Base-by-base conservation (phyloP, 805 yeast species). In the Blastobotrys peoriensis region DNA sequence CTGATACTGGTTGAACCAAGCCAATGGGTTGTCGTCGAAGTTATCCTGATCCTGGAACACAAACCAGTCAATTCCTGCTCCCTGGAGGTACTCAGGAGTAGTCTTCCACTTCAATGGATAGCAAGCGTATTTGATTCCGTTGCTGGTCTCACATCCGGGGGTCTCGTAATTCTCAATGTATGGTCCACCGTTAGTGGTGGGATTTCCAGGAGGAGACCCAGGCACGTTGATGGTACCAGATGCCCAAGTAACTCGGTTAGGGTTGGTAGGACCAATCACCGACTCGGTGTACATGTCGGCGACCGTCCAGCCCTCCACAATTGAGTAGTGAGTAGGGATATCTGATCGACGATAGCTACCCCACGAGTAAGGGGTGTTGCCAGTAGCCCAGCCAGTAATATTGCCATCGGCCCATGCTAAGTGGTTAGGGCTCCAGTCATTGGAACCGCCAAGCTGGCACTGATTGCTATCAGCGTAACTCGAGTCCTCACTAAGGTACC, bases 201-300 rank as follows among this genome's bases (percentile, higher is more conserved):
- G 43, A 33, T 49, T 46, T 15, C 58, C 57, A 16, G 45, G 50
- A 19, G 46, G 42, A 20, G 44, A 36, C 15, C 52, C 58, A 4
- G 42, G 42, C 17, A 51, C 50, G 41, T 55, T 55, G 28, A 55
- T 45, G 2, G 54, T 41, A 15, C 58, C 59, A 5, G 59, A 51
- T 19, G 44, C 40, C 59, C 59, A 55, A 17, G 54, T 36, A 17
- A 49, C 57, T 40, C 59, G 52, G 48, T 53, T 53, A 18, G 59
- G 57, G 20, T 45, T 47, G 21, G 59, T 55, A 10, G 59, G 54
- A 13, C 53, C 59, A 30, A 55, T 52, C 18, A 55, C 53, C 30
- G 52, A 40, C 40, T 55, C 58, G 6, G 51, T 15, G 42, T 53
- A 53, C 58, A 55, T 55, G 37, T 55, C 58, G 13, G 43, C 57